Percentiles rank a stretch among this genome's conserved stretches.
Conservation (phyloP, 1,139 yeast genomes). For the Saccharomycopsis crataegensis region DNA sequence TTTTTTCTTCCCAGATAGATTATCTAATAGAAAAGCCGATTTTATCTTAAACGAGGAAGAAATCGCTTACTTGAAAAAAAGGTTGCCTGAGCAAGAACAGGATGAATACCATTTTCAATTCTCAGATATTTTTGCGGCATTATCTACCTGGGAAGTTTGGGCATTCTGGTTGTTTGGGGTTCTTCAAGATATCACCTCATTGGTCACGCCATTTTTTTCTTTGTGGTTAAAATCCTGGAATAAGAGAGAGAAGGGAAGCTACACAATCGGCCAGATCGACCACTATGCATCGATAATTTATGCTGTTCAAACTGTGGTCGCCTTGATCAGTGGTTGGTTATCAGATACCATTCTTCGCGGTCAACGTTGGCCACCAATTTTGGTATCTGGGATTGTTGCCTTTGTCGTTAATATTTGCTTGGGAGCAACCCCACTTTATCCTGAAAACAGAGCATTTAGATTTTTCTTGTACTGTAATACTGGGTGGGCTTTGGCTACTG, state of each 20-base stretch:
- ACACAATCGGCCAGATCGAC: conserved; percentile 28
- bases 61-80: conserved; percentile 18
- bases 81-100: conserved; percentile 17
- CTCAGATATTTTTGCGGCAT: conserved; percentile 19
- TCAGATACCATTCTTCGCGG: conserved; percentile 25
- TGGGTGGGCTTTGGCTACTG: conserved; percentile 21
- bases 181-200: conserved; percentile 21
- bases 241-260: conserved; percentile 18
- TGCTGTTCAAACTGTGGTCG: conserved; percentile 27
- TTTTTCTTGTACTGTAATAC: conserved; percentile 22
- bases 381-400: conserved; percentile 19
- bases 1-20: conserved; percentile 22
- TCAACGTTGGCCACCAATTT: conserved; percentile 23
- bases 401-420: conserved; percentile 16
- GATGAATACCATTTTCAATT: conserved; percentile 2
- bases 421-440: conserved; percentile 21
- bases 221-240: conserved; percentile 29
- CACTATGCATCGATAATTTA: conserved; percentile 30
- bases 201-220: conserved; percentile 23
- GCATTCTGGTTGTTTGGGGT: conserved; percentile 23
- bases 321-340: conserved; percentile 24
- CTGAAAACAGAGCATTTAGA: conserved; percentile 19
- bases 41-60: conserved; percentile 19
- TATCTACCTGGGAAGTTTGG: conserved; percentile 26
- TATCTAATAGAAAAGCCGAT: conserved; percentile 18